Conservation (phyloP, 345 rosid genomes). For the Aurinia saxatilis region DNA sequence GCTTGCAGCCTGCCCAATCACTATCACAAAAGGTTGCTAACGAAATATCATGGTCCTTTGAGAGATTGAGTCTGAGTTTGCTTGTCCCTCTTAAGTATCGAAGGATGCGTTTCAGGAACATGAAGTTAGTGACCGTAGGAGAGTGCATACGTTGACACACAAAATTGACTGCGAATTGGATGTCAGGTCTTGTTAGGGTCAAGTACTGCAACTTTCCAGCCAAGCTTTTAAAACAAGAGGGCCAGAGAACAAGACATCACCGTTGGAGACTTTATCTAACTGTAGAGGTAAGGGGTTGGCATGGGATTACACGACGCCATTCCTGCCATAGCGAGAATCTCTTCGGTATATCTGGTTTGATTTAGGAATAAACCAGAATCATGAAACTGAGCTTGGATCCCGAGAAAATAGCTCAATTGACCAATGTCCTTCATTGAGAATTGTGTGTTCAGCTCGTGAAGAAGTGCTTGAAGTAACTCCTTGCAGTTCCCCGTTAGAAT, state of each 20-base stretch:
- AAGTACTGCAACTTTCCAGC: not conserved
- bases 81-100: not conserved
- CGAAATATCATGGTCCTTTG: not conserved
- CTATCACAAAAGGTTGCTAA: not conserved
- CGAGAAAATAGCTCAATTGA: not conserved
- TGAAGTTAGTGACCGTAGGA: not conserved
- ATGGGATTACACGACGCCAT: not conserved
- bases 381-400: not conserved
- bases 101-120: not conserved
- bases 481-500: not conserved
- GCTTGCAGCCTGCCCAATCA: not conserved
- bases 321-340: not conserved
- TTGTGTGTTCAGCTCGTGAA: too few species aligned
- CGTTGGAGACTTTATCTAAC: not conserved
- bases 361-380: not conserved
- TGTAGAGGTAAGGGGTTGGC: not conserved
- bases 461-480: too few species aligned
- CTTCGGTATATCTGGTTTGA: not conserved
- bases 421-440: too few species aligned
- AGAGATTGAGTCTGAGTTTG: not conserved
- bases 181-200: not conserved
- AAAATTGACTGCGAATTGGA: not conserved
- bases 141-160: conserved; percentile 1
- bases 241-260: not conserved
- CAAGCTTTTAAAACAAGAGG: not conserved